phyloP scores from a whole-genome alignment of 352 stramenopile genomes.

The Pythium monospermum region DNA sequence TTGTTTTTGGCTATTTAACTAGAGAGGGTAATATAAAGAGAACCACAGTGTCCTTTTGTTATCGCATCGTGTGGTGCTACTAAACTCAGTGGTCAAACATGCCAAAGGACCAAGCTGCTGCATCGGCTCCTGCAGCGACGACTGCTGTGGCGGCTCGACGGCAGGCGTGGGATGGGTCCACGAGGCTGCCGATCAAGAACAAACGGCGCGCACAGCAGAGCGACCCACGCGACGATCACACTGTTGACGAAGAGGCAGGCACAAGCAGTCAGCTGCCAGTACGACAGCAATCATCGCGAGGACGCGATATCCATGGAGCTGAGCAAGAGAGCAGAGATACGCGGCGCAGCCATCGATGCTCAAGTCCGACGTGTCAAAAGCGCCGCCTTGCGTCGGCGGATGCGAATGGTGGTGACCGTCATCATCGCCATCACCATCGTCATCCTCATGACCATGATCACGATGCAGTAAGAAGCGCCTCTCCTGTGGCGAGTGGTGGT shows the following conservation, averaged over 20 bases:
- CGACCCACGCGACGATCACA: neutral
- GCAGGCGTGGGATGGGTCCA: constrained; percentile 4
- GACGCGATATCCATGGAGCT: too few species aligned
- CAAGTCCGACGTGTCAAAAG: constrained; percentile 10
- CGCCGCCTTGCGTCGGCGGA: neutral
- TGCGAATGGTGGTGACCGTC: neutral
- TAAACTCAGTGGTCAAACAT: too few species aligned
- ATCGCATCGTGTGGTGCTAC: too few species aligned
- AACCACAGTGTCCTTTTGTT: too few species aligned
- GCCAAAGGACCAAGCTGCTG: too few species aligned
- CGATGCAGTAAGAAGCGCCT: too few species aligned
- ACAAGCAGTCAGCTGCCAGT: neutral
- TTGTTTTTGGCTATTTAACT: neutral
- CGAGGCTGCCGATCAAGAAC: neutral
- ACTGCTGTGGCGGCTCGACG: neutral
- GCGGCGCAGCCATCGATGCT: constrained; percentile 9
- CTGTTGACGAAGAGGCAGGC: neutral
- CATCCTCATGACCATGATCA: too few species aligned
- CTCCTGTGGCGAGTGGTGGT: too few species aligned
- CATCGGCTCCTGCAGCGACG: too few species aligned
- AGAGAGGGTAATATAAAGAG: too few species aligned
- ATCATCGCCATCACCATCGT: neutral
- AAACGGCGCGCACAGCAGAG: neutral
- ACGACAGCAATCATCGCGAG: too few species aligned
- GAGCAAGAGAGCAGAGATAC: neutral